Percentiles rank a stretch among this genome's conserved stretches.
phyloP scores from a whole-genome alignment of 2,329 filamentous ascomycete genomes.

The Aurifilum marmelostoma region DNA sequence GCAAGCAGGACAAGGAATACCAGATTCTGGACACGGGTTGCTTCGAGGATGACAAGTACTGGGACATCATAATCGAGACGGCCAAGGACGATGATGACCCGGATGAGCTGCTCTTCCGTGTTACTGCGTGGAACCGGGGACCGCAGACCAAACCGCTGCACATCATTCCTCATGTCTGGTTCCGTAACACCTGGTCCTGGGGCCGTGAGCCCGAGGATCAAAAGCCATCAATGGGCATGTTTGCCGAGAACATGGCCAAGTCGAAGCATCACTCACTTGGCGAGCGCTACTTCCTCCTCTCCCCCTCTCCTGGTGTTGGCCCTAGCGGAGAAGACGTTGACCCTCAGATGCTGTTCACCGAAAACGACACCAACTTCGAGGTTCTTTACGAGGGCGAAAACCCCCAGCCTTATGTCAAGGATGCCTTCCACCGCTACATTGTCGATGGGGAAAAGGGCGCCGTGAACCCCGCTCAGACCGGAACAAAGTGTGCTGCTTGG shows the following conservation, averaged over 20 bases:
- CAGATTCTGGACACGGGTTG: slow-evolving; percentile 87
- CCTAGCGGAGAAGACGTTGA: slow-evolving; percentile 79
- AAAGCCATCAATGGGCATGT: slow-evolving; percentile 76
- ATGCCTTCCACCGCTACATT: slow-evolving; percentile 89
- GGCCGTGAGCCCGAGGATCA: slow-evolving; percentile 74
- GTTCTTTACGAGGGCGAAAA: slow-evolving; percentile 78
- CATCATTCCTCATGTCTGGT: slow-evolving; percentile 94
- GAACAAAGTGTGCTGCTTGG: slow-evolving; percentile 91
- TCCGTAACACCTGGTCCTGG: slow-evolving; percentile 97
- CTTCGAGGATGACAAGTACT: slow-evolving; percentile 89
- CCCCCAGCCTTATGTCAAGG: slow-evolving; percentile 84
- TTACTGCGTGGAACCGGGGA: slow-evolving; percentile 95
- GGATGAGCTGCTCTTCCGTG: slow-evolving; percentile 89
- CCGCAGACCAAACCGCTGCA: slow-evolving; percentile 88
- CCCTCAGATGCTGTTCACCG: slow-evolving; percentile 86
- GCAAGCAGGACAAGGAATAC: slow-evolving; percentile 81
- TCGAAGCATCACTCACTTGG: slow-evolving; percentile 82
- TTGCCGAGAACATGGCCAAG: slow-evolving; percentile 69
- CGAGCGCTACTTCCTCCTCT: slow-evolving; percentile 80
- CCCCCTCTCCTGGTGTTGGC: slow-evolving; percentile 86
- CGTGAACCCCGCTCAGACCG: slow-evolving; percentile 76
- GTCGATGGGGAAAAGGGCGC: slow-evolving; percentile 79
- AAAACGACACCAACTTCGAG: slow-evolving; percentile 91
- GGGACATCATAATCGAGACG: slow-evolving; percentile 96
- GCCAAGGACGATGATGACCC: slow-evolving; percentile 92